phyloP scores from a whole-genome alignment of 306 rosid genomes.

The Cyamopsis tetragonoloba region DNA sequence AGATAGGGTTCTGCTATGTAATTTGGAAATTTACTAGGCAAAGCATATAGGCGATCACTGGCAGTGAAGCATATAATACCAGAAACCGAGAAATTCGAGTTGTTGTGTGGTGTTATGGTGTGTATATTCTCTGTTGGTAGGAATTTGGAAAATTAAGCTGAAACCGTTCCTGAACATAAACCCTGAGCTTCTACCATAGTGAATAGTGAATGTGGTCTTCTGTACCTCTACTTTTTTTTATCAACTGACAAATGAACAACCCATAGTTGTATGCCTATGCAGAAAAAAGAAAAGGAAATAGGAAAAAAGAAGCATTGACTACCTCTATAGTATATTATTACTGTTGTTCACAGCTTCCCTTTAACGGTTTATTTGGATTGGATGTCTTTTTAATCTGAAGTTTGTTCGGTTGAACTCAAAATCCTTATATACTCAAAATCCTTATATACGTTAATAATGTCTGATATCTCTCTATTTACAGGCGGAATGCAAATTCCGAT shows the following conservation, averaged over 20 bases:
- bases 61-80: not conserved
- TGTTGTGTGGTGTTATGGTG: slow-evolving; percentile 12
- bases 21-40: not conserved
- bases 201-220: not conserved
- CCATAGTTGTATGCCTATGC: not conserved
- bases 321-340: not conserved
- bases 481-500: slow-evolving; percentile 45
- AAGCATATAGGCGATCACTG: not conserved
- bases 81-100: not conserved
- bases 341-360: not conserved
- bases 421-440: not conserved
- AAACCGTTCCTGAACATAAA: not conserved
- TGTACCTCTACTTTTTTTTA: not conserved
- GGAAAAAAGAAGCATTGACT: not conserved
- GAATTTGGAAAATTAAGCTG: not conserved
- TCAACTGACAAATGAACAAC: not conserved
- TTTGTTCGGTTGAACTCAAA: not conserved
- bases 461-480: slow-evolving; percentile 31
- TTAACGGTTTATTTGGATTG: slow-evolving; percentile 2
- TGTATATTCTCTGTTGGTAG: not conserved
- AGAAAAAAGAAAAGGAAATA: not conserved
- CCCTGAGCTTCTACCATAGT: not conserved
- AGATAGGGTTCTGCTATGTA: not conserved
- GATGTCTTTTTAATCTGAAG: not conserved
- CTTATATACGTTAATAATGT: not conserved